Evolutionary conservation across 345 rosid species (phyloP).

Genomic region (Turritis glabra): DNA sequence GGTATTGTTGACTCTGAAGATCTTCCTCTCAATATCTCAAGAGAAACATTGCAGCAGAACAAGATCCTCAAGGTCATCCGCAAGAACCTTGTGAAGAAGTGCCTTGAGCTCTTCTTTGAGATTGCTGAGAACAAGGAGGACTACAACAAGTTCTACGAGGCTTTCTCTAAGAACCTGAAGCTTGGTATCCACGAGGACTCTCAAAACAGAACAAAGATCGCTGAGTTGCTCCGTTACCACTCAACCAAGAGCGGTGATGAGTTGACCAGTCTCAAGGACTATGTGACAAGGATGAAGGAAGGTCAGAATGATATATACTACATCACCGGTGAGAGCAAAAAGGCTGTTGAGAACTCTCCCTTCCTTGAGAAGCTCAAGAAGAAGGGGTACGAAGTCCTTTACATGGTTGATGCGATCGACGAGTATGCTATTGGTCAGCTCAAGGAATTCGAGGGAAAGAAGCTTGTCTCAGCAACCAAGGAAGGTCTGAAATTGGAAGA

Average conservation of each 20-base stretch:
- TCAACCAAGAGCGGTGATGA: constrained; percentile 95
- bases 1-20: constrained; percentile 95
- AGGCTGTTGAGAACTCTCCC: constrained; percentile 92
- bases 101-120: constrained; percentile 83
- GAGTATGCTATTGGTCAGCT: constrained; percentile 86
- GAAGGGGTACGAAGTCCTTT: constrained; percentile 82
- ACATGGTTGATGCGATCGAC: constrained; percentile 87
- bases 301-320: constrained; percentile 79
- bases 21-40: constrained; percentile 85
- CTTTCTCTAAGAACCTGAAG: constrained; percentile 89
- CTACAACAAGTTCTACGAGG: constrained; percentile 86
- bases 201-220: constrained; percentile 71
- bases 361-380: constrained; percentile 93
- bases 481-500: constrained; percentile 83
- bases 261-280: constrained; percentile 84
- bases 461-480: constrained; percentile 85
- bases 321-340: constrained; percentile 93
- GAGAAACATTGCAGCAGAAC: constrained; percentile 86
- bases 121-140: constrained; percentile 96
- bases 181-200: constrained; percentile 91
- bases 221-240: constrained; percentile 81
- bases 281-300: constrained; percentile 95
- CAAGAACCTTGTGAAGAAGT: constrained; percentile 91
- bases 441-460: constrained; percentile 87
- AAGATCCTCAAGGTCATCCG: constrained; percentile 90